Evolutionary conservation across 2,329 filamentous ascomycete genomes (phyloP).

Genomic region (Phialophora verrucosa): DNA sequence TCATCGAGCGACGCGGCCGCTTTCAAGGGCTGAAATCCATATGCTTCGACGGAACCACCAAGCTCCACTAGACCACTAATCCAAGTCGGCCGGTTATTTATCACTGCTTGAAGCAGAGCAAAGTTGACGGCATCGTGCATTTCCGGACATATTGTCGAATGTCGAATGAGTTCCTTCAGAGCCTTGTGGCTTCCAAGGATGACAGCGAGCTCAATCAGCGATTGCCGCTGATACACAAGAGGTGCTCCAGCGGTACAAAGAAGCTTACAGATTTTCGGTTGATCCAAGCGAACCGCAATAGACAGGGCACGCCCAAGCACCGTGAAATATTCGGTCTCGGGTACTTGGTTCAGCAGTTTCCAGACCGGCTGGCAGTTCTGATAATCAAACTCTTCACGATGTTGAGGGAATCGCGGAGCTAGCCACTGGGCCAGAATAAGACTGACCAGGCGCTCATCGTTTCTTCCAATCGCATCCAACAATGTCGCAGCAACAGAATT

Average conservation of each 20-base stretch:
- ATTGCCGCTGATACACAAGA: slow-evolving; percentile 11
- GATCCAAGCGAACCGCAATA: slow-evolving; percentile 9
- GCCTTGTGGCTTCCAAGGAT: slow-evolving; percentile 11
- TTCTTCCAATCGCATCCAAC: neutral
- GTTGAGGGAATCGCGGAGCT: neutral
- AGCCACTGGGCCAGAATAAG: slow-evolving; percentile 17
- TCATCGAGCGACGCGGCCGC: slow-evolving; percentile 2
- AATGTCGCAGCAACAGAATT: slow-evolving; percentile 7
- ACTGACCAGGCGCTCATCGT: slow-evolving; percentile 6
- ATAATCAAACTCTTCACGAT: slow-evolving; percentile 20
- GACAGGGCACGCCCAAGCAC: slow-evolving; percentile 7
- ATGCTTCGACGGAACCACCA: slow-evolving; percentile 19
- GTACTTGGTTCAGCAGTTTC: neutral
- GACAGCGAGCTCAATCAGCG: slow-evolving; percentile 12
- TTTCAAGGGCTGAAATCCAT: slow-evolving; percentile 15
- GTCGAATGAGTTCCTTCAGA: slow-evolving; percentile 7
- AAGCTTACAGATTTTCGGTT: slow-evolving; percentile 8
- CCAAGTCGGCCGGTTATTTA: slow-evolving; percentile 5
- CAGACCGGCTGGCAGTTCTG: neutral
- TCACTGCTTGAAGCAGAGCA: slow-evolving; percentile 17
- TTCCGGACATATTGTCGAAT: neutral
- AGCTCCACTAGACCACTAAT: neutral
- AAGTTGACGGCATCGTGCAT: slow-evolving; percentile 3
- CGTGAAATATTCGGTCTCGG: slow-evolving; percentile 6
- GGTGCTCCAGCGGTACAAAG: slow-evolving; percentile 14